A percentile compares a stretch with the other conserved stretches of the same genome.
These are phyloP conservation scores for Rhamnella rubrinervis DNA, from an alignment of 331 rosid species.

Conservation along the genomic window DNA sequence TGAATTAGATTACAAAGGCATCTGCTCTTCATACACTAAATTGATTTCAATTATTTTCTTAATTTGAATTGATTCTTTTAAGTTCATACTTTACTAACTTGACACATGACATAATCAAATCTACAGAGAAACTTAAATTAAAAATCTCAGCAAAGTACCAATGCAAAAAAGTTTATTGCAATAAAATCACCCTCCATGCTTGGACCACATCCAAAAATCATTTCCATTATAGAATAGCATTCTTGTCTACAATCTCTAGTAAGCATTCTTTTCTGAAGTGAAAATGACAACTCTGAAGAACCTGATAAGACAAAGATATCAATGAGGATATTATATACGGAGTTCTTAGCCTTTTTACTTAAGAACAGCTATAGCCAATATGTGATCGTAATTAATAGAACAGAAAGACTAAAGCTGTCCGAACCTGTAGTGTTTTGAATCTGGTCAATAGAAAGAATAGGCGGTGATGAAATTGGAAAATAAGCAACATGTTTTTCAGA, in stretches of 20 bases:
- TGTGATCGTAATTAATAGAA: background rate
- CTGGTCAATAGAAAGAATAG: slow-evolving; percentile 55
- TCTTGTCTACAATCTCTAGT: slow-evolving; percentile 52
- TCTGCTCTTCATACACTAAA: too few relatives aligned
- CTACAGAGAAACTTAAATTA: background rate
- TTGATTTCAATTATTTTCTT: background rate
- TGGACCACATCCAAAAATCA: slow-evolving; percentile 55
- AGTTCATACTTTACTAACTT: background rate
- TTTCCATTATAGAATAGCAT: slow-evolving; percentile 59
- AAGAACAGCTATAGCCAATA: background rate
- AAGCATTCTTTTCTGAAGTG: slow-evolving; percentile 48
- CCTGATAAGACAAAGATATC: slow-evolving; percentile 40
- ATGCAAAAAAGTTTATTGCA: slow-evolving; percentile 76
- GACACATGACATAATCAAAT: background rate
- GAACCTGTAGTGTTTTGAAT: slow-evolving; percentile 48
- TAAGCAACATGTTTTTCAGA: slow-evolving; percentile 51
- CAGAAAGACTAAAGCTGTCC: slow-evolving; percentile 22
- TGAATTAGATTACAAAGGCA: too few relatives aligned
- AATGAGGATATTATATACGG: slow-evolving; percentile 5
- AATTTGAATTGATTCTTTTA: background rate
- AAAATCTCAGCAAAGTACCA: slow-evolving; percentile 45
- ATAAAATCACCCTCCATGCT: slow-evolving; percentile 65
- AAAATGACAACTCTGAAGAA: slow-evolving; percentile 40
- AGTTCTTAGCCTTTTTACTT: background rate
- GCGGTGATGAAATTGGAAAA: slow-evolving; percentile 63